Base-by-base conservation (phyloP, 2,329 filamentous ascomycete genomes). In the Cladorrhinum sp. region DNA sequence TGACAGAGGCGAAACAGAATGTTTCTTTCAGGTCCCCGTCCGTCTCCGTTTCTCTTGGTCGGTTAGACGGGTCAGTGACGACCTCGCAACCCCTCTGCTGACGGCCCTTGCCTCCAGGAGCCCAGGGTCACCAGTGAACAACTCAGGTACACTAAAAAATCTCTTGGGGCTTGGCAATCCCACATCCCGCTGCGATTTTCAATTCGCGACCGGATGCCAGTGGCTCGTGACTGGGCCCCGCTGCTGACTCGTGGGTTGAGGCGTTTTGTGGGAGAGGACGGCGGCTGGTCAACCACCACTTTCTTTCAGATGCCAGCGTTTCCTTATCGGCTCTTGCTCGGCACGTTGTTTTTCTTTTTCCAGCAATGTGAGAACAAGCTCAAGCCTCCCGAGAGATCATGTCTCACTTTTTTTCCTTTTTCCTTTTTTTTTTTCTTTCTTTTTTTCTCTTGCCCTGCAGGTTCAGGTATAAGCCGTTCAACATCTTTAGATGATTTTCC, bases 121-220 rank as follows among this genome's bases (percentile, higher is more conserved):
- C 33, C 16, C n/a, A n/a, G n/a, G n/a, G n/a, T n/a, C n/a, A n/a
- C n/a, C n/a, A n/a, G n/a, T n/a, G n/a, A n/a, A n/a, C n/a, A n/a
- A n/a, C n/a, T n/a, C n/a, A 42, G 54, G 30, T 52, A 65, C 63
- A 54, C 59, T 64, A 66, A 63, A 63, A 66, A 64, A 64, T 60
- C 54, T 60, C 62, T 57, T 49, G 56, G 63, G 48, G 5, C 62
- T 66, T 64, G 63, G 64, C 61, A n/a, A 60, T 55, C 61, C 61
- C 57, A 62, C 57, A 59, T 18, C n/a, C 16, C 18, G 10, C 42
- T 16, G 36, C 48, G 6, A 26, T 52, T 23, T 60, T 46, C 55
- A 60, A 60, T 55, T 61, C 33, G 48, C 28, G 14, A 48, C 33
- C 14, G 23, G 21, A 10, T 24, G 18, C 20, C 18, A 28, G 56